Percentiles rank a stretch among this genome's conserved stretches.
Evolutionary conservation across 768 basidiomycete genomes (phyloP).

Genomic region (Dacryopinax primogenitus): DNA sequence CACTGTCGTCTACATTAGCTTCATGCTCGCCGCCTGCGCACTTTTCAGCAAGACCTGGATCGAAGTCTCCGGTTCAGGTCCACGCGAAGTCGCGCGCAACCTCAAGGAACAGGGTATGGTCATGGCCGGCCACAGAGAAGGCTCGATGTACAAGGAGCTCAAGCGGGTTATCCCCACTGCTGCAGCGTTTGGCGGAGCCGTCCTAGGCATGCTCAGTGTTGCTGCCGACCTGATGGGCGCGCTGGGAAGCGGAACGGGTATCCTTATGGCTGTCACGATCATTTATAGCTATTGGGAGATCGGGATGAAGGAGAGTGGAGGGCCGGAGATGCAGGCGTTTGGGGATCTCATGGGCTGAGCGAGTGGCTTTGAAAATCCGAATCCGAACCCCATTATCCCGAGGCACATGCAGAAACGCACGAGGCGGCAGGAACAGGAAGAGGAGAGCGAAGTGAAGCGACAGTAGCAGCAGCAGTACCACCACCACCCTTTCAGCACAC

Average conservation of each 20-base stretch:
- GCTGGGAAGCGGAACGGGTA: slow-evolving; percentile 89
- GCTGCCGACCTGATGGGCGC: slow-evolving; percentile 91
- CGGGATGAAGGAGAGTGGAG: slow-evolving; percentile 73
- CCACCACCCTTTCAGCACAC: background rate
- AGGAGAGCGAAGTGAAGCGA: background rate
- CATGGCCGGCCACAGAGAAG: slow-evolving; percentile 75
- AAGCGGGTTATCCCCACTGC: slow-evolving; percentile 97
- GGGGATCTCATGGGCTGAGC: slow-evolving; percentile 46
- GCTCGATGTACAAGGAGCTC: slow-evolving; percentile 97
- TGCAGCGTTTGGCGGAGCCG: slow-evolving; percentile 94
- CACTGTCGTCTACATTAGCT: slow-evolving; percentile 76
- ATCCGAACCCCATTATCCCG: background rate
- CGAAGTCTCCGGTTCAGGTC: slow-evolving; percentile 91
- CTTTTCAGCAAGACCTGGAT: slow-evolving; percentile 99
- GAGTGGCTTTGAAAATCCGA: background rate
- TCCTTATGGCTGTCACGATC: slow-evolving; percentile 94
- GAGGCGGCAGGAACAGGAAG: background rate
- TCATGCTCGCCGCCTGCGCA: slow-evolving; percentile 89
- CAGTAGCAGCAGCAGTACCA: background rate
- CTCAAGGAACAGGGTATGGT: slow-evolving; percentile 98
- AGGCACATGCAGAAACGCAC: background rate
- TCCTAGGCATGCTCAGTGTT: slow-evolving; percentile 81
- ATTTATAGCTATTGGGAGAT: slow-evolving; percentile 98
- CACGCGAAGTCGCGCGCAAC: slow-evolving; percentile 92
- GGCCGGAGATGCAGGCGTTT: slow-evolving; percentile 69